phyloP scores from a whole-genome alignment of 345 rosid species.

The Eucalyptus rudis region DNA sequence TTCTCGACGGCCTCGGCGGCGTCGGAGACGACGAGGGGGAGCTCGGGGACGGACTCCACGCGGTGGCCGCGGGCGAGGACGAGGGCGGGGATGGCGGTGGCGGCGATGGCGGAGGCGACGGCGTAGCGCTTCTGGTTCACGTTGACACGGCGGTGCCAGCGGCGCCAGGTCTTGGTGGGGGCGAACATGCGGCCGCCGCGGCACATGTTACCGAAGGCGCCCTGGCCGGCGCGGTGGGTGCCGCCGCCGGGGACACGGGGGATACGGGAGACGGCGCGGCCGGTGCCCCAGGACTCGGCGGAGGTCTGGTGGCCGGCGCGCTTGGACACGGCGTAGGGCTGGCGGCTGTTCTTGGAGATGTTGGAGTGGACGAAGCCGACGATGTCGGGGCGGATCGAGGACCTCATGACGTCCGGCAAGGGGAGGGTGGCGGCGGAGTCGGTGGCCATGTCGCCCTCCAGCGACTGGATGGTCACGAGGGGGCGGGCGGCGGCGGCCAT shows the following conservation, averaged over 20 bases:
- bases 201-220: slow-evolving; percentile 4
- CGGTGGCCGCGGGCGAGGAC: slow-evolving; percentile 35
- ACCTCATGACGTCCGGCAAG: slow-evolving; percentile 10
- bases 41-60: slow-evolving; percentile 24
- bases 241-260: slow-evolving; percentile 1
- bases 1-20: slow-evolving; percentile 21
- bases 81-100: slow-evolving; percentile 20
- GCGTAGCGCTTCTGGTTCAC: slow-evolving; percentile 2
- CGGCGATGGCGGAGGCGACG: slow-evolving; percentile 25
- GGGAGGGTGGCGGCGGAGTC: slow-evolving; percentile 10
- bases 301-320: slow-evolving; percentile 40
- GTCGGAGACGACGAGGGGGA: slow-evolving; percentile 25
- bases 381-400: not conserved
- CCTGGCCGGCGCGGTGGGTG: slow-evolving; percentile 8
- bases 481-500: slow-evolving; percentile 11
- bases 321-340: slow-evolving; percentile 36
- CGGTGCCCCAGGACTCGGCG: slow-evolving; percentile 39
- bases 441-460: slow-evolving; percentile 23
- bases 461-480: slow-evolving; percentile 14
- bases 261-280: slow-evolving; percentile 29
- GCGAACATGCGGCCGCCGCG: slow-evolving; percentile 8
- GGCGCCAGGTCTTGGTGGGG: slow-evolving; percentile 9
- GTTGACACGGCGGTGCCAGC: slow-evolving; percentile 1
- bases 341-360: slow-evolving; percentile 26
- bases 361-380: not conserved